Conservation (phyloP, 441 rosid species). For the Eruca vesicaria region DNA sequence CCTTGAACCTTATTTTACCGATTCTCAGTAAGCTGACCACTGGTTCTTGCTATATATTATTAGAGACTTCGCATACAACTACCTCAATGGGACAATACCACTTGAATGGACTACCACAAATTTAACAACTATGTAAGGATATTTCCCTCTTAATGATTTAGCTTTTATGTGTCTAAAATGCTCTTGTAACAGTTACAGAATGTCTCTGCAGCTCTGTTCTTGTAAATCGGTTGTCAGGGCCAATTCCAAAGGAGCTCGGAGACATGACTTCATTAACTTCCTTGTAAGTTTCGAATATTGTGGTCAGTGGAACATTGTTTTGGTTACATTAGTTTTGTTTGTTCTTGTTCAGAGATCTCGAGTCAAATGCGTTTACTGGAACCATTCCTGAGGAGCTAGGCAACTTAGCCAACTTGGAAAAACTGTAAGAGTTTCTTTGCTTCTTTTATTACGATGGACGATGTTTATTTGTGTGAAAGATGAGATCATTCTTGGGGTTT, state of each 20-base stretch:
- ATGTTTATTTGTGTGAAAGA: conserved; percentile 2
- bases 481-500: conserved; percentile 3
- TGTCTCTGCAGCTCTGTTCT: conserved; percentile 57
- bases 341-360: conserved; percentile 53
- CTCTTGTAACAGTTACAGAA: conserved; percentile 9
- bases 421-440: conserved; percentile 46
- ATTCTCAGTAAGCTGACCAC: background rate
- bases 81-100: conserved; percentile 72
- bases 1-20: background rate
- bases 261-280: conserved; percentile 55
- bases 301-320: background rate
- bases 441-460: background rate
- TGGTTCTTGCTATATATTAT: background rate
- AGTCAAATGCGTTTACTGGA: conserved; percentile 74
- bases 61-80: conserved; percentile 82
- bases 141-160: background rate
- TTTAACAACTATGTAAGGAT: conserved; percentile 46
- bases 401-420: conserved; percentile 51
- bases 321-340: background rate
- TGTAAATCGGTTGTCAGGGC: conserved; percentile 83
- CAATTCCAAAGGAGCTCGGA: conserved; percentile 68
- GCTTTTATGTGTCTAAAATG: conserved; percentile 6
- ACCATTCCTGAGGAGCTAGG: conserved; percentile 69
- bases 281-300: conserved; percentile 52
- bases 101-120: conserved; percentile 57